Conservation (phyloP, 1,284 basidiomycete species). For the Sparassis latifolia region DNA sequence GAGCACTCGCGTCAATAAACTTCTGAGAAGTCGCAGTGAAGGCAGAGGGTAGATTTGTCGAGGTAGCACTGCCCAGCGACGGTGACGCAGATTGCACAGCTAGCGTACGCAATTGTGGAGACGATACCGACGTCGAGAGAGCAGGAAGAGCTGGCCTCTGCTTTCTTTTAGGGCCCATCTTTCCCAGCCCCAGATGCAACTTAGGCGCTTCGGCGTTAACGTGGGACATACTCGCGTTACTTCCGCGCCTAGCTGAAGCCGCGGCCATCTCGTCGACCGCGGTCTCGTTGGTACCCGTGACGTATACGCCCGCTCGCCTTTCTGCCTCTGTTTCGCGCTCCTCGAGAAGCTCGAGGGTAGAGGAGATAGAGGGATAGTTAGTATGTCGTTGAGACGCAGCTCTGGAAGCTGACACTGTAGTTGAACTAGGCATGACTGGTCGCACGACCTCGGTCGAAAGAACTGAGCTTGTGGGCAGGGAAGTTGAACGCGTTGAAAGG, state of each 20-base stretch:
- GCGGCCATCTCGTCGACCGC: background rate
- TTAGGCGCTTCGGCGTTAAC: conserved; percentile 6
- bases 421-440: background rate
- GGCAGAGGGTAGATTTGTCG: conserved; percentile 11
- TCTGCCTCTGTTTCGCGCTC: conserved; percentile 20
- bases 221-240: conserved; percentile 9
- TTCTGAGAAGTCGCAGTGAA: conserved; percentile 9
- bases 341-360: conserved; percentile 24
- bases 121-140: conserved; percentile 23
- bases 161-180: conserved; percentile 14
- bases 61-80: conserved; percentile 8
- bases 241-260: background rate
- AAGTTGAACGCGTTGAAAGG: background rate
- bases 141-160: conserved; percentile 18
- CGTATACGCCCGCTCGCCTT: conserved; percentile 22
- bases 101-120: conserved; percentile 22
- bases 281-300: conserved; percentile 10
- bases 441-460: background rate
- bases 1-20: background rate
- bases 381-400: conserved; percentile 15
- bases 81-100: conserved; percentile 17
- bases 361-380: conserved; percentile 26
- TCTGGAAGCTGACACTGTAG: background rate
- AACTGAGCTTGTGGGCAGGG: background rate
- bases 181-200: background rate